These are phyloP conservation scores for Calonectria hawksworthii DNA, from an alignment of 2,329 filamentous ascomycete species.

Conservation along the genomic window DNA sequence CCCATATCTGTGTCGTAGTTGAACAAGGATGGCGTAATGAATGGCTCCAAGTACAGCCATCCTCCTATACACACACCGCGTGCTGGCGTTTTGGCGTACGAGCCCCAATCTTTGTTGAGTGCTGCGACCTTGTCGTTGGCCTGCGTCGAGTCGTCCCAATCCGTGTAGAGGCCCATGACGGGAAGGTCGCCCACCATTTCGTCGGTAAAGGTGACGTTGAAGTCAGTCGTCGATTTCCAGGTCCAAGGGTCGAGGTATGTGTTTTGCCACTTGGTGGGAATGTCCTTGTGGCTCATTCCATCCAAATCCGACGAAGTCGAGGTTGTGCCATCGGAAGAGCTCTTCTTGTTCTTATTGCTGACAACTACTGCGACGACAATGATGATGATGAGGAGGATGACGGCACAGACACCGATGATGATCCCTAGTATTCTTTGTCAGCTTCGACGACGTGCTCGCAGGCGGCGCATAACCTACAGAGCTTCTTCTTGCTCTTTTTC, in stretches of 20 bases:
- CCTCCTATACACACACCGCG: slow-evolving; percentile 94
- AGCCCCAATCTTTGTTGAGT: slow-evolving; percentile 80
- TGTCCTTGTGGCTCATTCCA: slow-evolving; percentile 66
- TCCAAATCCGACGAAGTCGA: slow-evolving; percentile 57
- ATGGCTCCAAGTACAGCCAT: slow-evolving; percentile 94
- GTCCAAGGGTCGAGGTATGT: slow-evolving; percentile 89
- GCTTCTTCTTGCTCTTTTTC: slow-evolving; percentile 70
- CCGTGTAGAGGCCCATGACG: slow-evolving; percentile 87
- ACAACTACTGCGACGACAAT: slow-evolving; percentile 77
- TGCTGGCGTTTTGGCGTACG: slow-evolving; percentile 84
- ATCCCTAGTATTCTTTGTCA: slow-evolving; percentile 62
- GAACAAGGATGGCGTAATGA: slow-evolving; percentile 95
- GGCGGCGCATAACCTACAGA: slow-evolving; percentile 62
- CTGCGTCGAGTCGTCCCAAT: slow-evolving; percentile 86
- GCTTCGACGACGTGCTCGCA: slow-evolving; percentile 1
- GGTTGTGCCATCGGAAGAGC: slow-evolving; percentile 31
- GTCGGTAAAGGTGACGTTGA: slow-evolving; percentile 95
- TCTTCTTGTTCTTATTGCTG: slow-evolving; percentile 72
- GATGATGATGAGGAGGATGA: slow-evolving; percentile 74
- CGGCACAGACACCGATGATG: slow-evolving; percentile 62
- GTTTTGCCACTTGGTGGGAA: slow-evolving; percentile 77
- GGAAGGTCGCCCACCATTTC: slow-evolving; percentile 88
- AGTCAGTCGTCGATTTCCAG: slow-evolving; percentile 91
- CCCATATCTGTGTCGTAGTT: slow-evolving; percentile 71
- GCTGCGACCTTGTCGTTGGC: slow-evolving; percentile 87